phyloP scores from a whole-genome alignment of 75 land plant species.

The Pseudotsuga menziesii region DNA sequence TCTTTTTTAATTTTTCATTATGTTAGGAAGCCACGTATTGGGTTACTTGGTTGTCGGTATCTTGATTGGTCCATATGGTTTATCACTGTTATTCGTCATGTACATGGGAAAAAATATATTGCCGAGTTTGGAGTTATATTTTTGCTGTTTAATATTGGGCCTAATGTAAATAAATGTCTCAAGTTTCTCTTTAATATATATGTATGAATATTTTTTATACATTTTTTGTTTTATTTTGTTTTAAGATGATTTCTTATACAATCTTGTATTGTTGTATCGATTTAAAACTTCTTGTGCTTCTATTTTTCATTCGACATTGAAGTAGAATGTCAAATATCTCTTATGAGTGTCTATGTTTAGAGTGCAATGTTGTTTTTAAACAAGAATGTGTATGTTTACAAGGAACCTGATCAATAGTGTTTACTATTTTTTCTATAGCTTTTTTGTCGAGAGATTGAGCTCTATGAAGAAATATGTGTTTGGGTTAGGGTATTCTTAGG shows the following conservation, averaged over 20 bases:
- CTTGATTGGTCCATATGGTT: conserved; percentile 93
- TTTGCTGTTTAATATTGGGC: conserved; percentile 96
- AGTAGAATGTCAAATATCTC: neutral
- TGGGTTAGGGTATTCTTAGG: conserved; percentile 97
- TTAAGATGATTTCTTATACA: neutral
- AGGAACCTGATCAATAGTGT: neutral
- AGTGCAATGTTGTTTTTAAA: neutral
- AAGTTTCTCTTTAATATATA: neutral
- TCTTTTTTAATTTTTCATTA: neutral
- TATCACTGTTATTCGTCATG: conserved; percentile 96
- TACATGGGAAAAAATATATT: conserved; percentile 96
- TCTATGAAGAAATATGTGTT: conserved; percentile 99
- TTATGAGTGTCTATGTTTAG: neutral
- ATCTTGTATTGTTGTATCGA: neutral
- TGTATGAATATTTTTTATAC: neutral
- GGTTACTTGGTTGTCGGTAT: conserved; percentile 98
- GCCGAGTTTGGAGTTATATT: conserved; percentile 99
- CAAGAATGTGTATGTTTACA: neutral
- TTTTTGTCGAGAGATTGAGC: conserved; percentile 95
- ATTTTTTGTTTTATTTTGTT: too few species aligned
- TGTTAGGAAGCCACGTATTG: conserved; percentile 94
- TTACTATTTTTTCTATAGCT: conserved; percentile 43
- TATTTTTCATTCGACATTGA: neutral
- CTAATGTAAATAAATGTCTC: conserved; percentile 60
- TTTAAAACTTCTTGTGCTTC: neutral